These are phyloP conservation scores for Vitellaria paradoxa DNA, from an alignment of 179 eudicot species.

Conservation along the genomic window DNA sequence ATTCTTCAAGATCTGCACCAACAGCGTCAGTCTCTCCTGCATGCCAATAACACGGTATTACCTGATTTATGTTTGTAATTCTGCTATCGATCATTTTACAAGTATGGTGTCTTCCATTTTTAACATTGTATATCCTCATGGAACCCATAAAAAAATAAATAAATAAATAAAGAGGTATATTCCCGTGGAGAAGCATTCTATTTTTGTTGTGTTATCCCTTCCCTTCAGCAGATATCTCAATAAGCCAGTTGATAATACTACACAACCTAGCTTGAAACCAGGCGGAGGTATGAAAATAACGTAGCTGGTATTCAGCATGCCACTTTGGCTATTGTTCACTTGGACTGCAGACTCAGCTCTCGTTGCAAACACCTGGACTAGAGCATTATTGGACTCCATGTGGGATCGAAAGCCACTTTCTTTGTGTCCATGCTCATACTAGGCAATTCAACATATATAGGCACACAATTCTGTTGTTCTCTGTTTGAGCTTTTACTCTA, in stretches of 20 bases:
- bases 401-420: background rate
- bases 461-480: background rate
- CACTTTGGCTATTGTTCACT: constrained; percentile 21
- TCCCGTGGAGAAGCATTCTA: too few species aligned
- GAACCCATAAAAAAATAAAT: too few species aligned
- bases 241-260: constrained; percentile 12
- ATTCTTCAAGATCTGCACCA: constrained; percentile 58
- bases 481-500: background rate
- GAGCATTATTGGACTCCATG: background rate
- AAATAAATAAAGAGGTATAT: too few species aligned
- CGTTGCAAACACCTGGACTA: background rate
- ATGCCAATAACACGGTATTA: constrained; percentile 50
- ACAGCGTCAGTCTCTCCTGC: constrained; percentile 57
- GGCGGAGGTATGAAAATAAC: constrained; percentile 30
- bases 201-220: too few species aligned
- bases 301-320: constrained; percentile 55
- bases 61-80: background rate
- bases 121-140: too few species aligned
- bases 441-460: background rate
- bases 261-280: constrained; percentile 47
- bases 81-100: background rate
- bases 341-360: constrained; percentile 10
- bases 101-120: too few species aligned
- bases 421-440: background rate
- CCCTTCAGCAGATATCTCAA: constrained; percentile 64